phyloP scores from a whole-genome alignment of 306 rosid species.

The Abrus pulchellus region DNA sequence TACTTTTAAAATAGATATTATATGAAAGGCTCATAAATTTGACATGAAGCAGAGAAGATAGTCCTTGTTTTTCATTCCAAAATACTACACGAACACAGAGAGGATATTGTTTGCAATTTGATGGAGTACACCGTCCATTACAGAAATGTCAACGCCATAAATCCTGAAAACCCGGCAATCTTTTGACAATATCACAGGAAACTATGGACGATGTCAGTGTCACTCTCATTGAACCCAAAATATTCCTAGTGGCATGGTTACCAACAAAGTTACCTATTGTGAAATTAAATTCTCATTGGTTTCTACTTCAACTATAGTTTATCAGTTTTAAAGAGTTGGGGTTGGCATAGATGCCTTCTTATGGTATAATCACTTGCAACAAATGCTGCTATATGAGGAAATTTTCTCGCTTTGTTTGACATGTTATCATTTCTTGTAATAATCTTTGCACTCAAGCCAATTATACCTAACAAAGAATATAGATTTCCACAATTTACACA shows the following conservation, averaged over 20 bases:
- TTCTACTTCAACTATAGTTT: constrained; percentile 8
- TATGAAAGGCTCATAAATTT: constrained; percentile 2
- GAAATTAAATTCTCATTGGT: constrained; percentile 11
- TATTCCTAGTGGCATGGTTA: constrained; percentile 40
- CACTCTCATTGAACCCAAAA: constrained; percentile 53
- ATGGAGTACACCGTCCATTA: constrained; percentile 49
- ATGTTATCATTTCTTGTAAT: constrained; percentile 7
- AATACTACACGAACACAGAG: background rate
- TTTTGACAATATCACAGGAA: constrained; percentile 65
- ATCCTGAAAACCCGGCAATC: constrained; percentile 67
- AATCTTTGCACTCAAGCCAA: background rate
- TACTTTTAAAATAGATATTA: too few species aligned
- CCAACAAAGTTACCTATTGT: constrained; percentile 29
- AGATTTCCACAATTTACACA: background rate
- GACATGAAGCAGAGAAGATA: constrained; percentile 26
- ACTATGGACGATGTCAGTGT: constrained; percentile 49
- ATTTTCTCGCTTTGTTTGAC: constrained; percentile 16
- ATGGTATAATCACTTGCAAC: constrained; percentile 1
- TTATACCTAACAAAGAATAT: constrained; percentile 11
- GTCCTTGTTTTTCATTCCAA: constrained; percentile 10
- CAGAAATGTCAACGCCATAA: constrained; percentile 62
- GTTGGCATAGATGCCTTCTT: constrained; percentile 5
- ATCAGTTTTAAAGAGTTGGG: background rate
- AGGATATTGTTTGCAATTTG: background rate
- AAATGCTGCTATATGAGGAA: background rate